These are phyloP conservation scores for Cokeromyces recurvatus DNA, from an alignment of 371 early-diverging fungal species.

Conservation along the genomic window DNA sequence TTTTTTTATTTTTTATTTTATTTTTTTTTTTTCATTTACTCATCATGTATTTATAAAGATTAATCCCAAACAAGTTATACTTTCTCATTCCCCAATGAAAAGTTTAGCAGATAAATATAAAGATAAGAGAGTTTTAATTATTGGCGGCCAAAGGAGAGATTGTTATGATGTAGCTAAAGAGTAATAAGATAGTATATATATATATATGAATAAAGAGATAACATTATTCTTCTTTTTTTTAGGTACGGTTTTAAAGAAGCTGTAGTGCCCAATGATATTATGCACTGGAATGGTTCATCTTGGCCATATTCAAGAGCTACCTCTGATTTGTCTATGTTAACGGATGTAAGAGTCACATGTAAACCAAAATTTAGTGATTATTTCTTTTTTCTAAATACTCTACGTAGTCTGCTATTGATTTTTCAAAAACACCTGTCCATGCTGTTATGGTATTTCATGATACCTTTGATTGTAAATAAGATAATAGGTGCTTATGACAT, in stretches of 20 bases:
- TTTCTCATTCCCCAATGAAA: conserved; percentile 88
- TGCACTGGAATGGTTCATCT: conserved; percentile 61
- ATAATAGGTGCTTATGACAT: too few species aligned
- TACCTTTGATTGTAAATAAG: conserved; percentile 65
- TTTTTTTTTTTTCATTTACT: too few species aligned
- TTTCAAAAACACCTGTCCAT: conserved; percentile 53
- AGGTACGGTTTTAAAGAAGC: conserved; percentile 75
- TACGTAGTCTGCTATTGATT: conserved; percentile 33
- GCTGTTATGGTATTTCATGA: conserved; percentile 86
- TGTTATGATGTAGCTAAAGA: conserved; percentile 62
- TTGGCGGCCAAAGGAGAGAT: conserved; percentile 64
- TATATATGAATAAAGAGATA: neutral
- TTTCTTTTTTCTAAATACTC: too few species aligned
- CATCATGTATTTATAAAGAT: conserved; percentile 45
- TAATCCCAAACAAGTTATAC: conserved; percentile 62
- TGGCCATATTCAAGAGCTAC: conserved; percentile 63
- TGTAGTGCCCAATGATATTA: conserved; percentile 75
- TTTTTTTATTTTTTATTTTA: neutral
- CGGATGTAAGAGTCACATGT: conserved; percentile 9
- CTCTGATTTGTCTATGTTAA: conserved; percentile 12
- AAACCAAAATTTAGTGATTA: too few species aligned
- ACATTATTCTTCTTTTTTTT: neutral
- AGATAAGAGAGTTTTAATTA: conserved; percentile 60
- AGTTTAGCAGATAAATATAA: conserved; percentile 51
- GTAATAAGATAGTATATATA: conserved; percentile 8